Evolutionary conservation across 2,329 filamentous ascomycete genomes (phyloP), one percentile per base, ranked within the genome.

Genomic region (Aspergillus unguis): DNA sequence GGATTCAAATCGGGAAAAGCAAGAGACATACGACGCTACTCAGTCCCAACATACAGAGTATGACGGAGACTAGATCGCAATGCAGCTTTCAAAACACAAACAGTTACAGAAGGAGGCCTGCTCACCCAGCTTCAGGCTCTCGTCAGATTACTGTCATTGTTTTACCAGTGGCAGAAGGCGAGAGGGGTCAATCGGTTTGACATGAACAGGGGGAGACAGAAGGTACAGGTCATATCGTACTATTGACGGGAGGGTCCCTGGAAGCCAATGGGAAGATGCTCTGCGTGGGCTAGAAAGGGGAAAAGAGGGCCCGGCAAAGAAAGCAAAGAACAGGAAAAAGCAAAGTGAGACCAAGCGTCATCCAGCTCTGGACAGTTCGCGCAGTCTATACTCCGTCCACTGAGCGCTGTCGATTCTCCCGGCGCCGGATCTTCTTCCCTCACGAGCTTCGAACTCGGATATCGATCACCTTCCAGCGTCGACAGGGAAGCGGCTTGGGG

Each of bases 241-340:
- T 61, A 61, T 59, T 61, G 57, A 52, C 50, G 53, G 55, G 52
- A 55, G 44, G 45, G 38, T 31, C 38, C 41, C 26, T 45, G 32
- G 44, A 54, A 36, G 26, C 58, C 58, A 59, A 59, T 61, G 42
- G 54, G 43, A 52, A 36, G 29, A 43, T 44, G 45, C 45, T 42
- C 38, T 47, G 42, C 25, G 28, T 35, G 28, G 38, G 44, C 44
- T 36, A 29, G 46, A 48, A 36, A 41, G 33, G 38, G 35, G 41
- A 46, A 51, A 48, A 46, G 44, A 42, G 40, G 33, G 44, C 27
- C 33, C 27, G 28, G 46, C 36, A 52, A 52, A 35, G 44, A 40
- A 57, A 50, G 54, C 28, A 50, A 50, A 42, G 37, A 17, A 43
- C 42, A n/a, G 11, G 43, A 40, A 55, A 49, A 54, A 32, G 44